Percentiles rank a stretch among this genome's conserved stretches.
phyloP scores from a whole-genome alignment of 1,284 basidiomycete species.

The Sanghuangporus baumii region DNA sequence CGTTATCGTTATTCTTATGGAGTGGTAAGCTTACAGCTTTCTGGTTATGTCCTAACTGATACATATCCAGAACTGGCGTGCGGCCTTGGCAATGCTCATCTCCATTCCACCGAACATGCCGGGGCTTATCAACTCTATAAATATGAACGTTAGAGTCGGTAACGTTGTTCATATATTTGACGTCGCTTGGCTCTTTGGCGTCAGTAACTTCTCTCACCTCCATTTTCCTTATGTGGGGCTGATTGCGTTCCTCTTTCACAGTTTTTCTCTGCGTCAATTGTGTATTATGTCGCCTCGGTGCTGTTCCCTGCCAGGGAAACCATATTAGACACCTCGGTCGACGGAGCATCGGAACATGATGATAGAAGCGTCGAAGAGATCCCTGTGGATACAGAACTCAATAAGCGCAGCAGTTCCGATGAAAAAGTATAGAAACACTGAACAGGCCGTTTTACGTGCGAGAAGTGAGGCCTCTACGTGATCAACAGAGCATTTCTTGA shows the following conservation, averaged over 20 bases:
- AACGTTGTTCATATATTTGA: constrained; percentile 50
- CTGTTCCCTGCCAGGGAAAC: constrained; percentile 56
- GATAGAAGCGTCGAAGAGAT: constrained; percentile 10
- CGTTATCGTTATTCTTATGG: constrained; percentile 61
- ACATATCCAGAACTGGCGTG: constrained; percentile 61
- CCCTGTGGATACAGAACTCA: not conserved
- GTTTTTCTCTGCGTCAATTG: constrained; percentile 35
- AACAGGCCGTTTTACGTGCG: not conserved
- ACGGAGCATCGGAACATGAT: constrained; percentile 11
- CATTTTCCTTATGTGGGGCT: not conserved
- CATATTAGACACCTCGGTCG: constrained; percentile 43
- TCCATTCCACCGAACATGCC: constrained; percentile 64
- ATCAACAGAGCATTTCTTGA: not conserved
- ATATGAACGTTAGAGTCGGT: constrained; percentile 49
- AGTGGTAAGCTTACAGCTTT: constrained; percentile 38
- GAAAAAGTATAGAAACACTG: not conserved
- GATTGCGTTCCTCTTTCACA: constrained; percentile 18
- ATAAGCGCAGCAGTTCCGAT: not conserved
- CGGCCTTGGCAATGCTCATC: constrained; percentile 53
- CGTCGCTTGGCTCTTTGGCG: constrained; percentile 68
- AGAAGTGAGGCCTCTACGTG: not conserved
- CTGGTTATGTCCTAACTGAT: too few relatives aligned
- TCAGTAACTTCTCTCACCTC: constrained; percentile 30
- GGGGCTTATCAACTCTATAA: constrained; percentile 63
- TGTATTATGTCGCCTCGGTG: constrained; percentile 48